Evolutionary conservation across 441 rosid genomes (phyloP), one percentile per base, ranked within the genome.

Genomic region (Pelargonium citronellum): DNA sequence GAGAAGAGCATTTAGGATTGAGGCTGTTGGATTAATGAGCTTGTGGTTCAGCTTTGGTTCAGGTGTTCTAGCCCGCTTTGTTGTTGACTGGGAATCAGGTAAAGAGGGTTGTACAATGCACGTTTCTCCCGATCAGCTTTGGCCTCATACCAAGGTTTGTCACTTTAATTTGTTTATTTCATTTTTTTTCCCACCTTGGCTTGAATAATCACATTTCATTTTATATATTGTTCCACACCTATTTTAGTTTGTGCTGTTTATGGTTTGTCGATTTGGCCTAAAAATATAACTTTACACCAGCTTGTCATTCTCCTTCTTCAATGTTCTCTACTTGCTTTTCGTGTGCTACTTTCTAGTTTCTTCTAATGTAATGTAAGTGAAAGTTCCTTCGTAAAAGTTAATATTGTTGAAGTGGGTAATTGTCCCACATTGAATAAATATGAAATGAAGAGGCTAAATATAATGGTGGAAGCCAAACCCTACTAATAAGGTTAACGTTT

Each of bases 61-160:
- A 27, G 90, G 90, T 34, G 82, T 87, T 67, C 86, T 91, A 19
- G 98, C 96, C 41, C 95, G 98, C 66, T 92, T 95, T 84, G 96
- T 92, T 82, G 98, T 95, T 67, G 98, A 95, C 80, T 95, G 99
- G 99, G 97, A 92, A 81, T 85, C 96, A 9, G 92, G 91, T 79
- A 95, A 87, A 82, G 96, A 95, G 78, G 98, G 97, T 75, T 95
- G 99, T 84, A 95, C 99, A 24, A 91, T 92, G 98, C 99, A 91
- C 78, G 99, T 95, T 79, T 92, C 97, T 75, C 99, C 99, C 7
- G 98, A 95, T 71, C 98, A 92, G 81, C 95, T 86, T 72, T 95
- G 99, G 99, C 99, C 98, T 24, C 99, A 95, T 78, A 95, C 99
- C 5, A 92, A 92, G 95, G 99, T 87, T 64, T 68, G 78, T 69